Evolutionary conservation across 192 early-diverging fungal species (phyloP).

Genomic region (Diversispora eburnea): DNA sequence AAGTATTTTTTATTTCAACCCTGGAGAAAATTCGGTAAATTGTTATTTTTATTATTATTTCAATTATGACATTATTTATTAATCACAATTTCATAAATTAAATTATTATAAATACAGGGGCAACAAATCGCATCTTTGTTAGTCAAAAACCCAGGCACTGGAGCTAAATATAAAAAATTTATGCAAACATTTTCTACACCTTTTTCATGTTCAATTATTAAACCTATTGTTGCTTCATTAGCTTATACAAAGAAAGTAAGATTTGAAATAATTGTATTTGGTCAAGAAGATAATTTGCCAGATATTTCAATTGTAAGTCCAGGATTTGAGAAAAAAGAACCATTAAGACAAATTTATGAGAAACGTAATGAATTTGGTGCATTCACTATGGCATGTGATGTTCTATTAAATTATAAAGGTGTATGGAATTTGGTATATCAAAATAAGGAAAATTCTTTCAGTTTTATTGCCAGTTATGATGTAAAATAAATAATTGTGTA

Average conservation of each 20-base stretch:
- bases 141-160: conserved; percentile 16
- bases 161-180: conserved; percentile 20
- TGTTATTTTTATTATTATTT: neutral
- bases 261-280: conserved; percentile 25
- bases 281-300: neutral
- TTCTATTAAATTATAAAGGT: conserved; percentile 5
- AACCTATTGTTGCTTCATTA: neutral
- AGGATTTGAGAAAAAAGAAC: neutral
- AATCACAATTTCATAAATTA: neutral
- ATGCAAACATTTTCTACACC: neutral
- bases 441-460: neutral
- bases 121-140: neutral
- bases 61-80: too few relatives aligned
- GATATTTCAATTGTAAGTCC: neutral
- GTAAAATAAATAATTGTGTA: neutral
- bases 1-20: neutral
- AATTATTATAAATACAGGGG: neutral
- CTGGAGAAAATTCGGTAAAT: conserved; percentile 4
- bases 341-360: neutral
- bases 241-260: neutral
- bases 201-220: conserved; percentile 8
- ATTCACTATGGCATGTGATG: neutral
- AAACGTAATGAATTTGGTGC: neutral
- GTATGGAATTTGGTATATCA: conserved; percentile 1
- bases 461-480: neutral